These are phyloP conservation scores for Cymbopogon flexuosus DNA, from an alignment of 202 grass and related monocot species.

Conservation along the genomic window DNA sequence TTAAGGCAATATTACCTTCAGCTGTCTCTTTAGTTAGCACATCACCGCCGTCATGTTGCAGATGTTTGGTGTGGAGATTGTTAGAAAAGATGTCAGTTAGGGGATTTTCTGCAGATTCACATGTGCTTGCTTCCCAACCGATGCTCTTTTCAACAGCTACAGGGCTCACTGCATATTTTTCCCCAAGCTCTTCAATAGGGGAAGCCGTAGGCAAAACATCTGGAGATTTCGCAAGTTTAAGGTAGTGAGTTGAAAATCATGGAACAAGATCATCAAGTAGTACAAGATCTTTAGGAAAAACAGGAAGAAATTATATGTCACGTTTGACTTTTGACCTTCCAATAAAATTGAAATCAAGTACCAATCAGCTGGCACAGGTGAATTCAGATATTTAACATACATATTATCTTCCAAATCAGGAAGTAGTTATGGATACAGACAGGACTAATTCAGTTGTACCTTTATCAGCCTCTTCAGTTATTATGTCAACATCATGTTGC, in stretches of 20 bases:
- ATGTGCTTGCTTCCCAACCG: neutral
- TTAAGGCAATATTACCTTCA: neutral
- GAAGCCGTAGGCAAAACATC: neutral
- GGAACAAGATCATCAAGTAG: neutral
- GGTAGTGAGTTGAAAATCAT: neutral
- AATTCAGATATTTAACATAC: neutral
- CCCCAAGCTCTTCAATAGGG: neutral
- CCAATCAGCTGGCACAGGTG: neutral
- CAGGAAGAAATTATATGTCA: neutral
- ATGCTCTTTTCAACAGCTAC: neutral
- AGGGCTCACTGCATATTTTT: neutral
- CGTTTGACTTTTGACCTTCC: neutral
- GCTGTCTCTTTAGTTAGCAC: neutral
- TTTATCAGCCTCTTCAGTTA: neutral
- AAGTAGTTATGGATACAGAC: neutral
- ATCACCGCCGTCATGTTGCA: neutral
- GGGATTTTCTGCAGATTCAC: no score
- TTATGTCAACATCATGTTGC: neutral
- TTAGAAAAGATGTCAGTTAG: neutral
- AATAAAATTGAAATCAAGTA: neutral
- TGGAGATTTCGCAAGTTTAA: neutral
- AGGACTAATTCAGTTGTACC: neutral
- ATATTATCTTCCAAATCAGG: neutral
- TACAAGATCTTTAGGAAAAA: neutral
- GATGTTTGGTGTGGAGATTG: neutral